These are phyloP conservation scores for Cercophora newfieldiana DNA, from an alignment of 495 filamentous ascomycete genomes.

Conservation along the genomic window DNA sequence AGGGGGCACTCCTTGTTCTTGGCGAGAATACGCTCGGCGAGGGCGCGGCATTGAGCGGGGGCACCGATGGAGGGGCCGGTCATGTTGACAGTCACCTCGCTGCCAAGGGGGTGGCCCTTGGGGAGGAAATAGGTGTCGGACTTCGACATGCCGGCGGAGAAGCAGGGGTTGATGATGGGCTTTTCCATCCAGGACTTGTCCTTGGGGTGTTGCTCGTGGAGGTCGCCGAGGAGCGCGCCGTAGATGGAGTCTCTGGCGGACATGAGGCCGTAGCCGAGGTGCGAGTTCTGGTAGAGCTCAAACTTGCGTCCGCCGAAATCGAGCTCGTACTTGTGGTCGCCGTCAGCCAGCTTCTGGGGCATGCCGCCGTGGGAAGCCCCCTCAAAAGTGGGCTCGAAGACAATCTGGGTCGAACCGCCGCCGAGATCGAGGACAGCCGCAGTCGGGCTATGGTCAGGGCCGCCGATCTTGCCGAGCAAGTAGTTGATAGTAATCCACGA, in stretches of 20 bases:
- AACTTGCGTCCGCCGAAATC: conserved; percentile 89
- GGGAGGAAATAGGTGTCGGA: conserved; percentile 67
- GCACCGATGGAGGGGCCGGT: conserved; percentile 74
- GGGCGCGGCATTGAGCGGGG: conserved; percentile 80
- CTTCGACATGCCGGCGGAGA: conserved; percentile 73
- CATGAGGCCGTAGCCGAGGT: conserved; percentile 97
- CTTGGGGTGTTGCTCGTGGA: conserved; percentile 52
- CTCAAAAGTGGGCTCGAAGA: conserved; percentile 94
- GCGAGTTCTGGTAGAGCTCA: conserved; percentile 96
- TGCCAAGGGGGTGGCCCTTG: conserved; percentile 61
- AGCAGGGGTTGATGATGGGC: conserved; percentile 84
- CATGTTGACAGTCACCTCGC: conserved; percentile 72
- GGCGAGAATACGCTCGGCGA: conserved; percentile 86
- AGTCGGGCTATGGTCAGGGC: conserved; percentile 82
- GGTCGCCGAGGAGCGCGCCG: conserved; percentile 62
- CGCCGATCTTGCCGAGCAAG: conserved; percentile 94
- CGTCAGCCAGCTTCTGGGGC: conserved; percentile 80
- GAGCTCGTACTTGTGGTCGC: conserved; percentile 95
- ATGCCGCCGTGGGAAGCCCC: conserved; percentile 70
- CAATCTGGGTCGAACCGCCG: conserved; percentile 95
- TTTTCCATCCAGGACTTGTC: conserved; percentile 56
- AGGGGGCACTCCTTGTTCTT: conserved; percentile 83
- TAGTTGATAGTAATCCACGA: conserved; percentile 99
- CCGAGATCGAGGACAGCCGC: conserved; percentile 95
- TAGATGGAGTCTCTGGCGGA: conserved; percentile 85